Base-by-base conservation (phyloP, 1,284 basidiomycete genomes). In the Garcileccinum viscosum region DNA sequence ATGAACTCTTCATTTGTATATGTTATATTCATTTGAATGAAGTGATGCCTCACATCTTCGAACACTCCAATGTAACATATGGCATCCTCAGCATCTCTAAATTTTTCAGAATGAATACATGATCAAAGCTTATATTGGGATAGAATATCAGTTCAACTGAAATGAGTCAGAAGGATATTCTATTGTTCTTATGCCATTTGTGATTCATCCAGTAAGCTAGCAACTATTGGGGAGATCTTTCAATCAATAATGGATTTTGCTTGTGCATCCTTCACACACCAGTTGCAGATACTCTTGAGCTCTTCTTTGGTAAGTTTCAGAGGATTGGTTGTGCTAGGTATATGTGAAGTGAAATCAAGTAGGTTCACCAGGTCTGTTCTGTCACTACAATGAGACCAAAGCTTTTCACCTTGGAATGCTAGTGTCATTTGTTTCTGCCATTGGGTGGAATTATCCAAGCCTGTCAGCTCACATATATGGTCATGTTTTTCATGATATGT, bases 401-500 rank as follows among this genome's bases (percentile, higher is more conserved):
- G 58, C 2, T 3, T 4, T 37, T 70, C 33, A 0, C 58, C 64
- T 22, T 64, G 15, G 3, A 70, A 37, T 0, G 27, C 38, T 0
- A 70, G 27, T 1, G 6, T 62, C 64, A 67, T 70, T 17, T 67
- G 38, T 32, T 5, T 27, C 1, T 1, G 1, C 62, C 59, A 70
- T 35, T 67, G 62, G 0, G 15, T 1, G 2, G 64, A 67, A 22
- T 61, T 70, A 27, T 67, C 40, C 0, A 60, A 2, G 1, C 69
- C 62, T 0, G 35, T 47, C 0, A 67, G 30, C 3, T 67, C 24
- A 3, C 47, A 58, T 14, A 70, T 70, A 17, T 70, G 62, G 8
- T 70, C 24, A 1, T 64, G 64, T 64, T 70, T 70, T 1, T 58
- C 69, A 70, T 70, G 22, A 7, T 62, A 4, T 50, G 5, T 14